These are phyloP conservation scores for Chrysosphaeria jannelii DNA, from an alignment of 2,329 filamentous ascomycete species.

Conservation along the genomic window DNA sequence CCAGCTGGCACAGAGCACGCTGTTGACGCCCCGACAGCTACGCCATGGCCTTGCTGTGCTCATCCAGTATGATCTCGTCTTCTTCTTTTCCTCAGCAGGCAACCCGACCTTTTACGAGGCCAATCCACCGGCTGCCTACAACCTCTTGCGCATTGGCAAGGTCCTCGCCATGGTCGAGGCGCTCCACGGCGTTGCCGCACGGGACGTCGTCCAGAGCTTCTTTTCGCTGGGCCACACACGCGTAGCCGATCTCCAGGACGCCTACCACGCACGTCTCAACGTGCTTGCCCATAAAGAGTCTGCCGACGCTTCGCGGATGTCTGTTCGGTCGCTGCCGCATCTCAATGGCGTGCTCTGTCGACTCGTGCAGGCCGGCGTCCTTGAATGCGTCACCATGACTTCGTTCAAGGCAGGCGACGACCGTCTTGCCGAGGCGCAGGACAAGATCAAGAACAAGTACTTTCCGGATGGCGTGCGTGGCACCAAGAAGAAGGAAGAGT, in stretches of 20 bases:
- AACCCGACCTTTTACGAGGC: conserved; percentile 38
- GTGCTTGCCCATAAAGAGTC: conserved; percentile 4
- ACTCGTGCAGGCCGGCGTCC: conserved; percentile 31
- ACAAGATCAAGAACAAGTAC: conserved; percentile 23
- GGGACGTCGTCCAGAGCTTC: conserved; percentile 43
- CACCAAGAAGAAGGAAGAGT: conserved; percentile 33
- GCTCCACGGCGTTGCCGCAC: conserved; percentile 44
- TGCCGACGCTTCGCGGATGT: not conserved
- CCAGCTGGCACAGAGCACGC: conserved; percentile 40
- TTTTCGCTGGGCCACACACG: conserved; percentile 50
- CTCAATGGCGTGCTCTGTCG: conserved; percentile 20
- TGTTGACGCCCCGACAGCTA: conserved; percentile 42
- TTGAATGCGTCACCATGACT: conserved; percentile 28
- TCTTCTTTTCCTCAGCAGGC: conserved; percentile 37
- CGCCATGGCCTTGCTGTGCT: conserved; percentile 60
- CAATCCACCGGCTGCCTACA: conserved; percentile 53
- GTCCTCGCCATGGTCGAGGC: conserved; percentile 47
- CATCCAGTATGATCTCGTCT: conserved; percentile 65
- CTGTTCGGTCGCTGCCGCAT: conserved; percentile 15
- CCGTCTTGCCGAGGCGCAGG: conserved; percentile 27
- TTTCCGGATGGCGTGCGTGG: conserved; percentile 24
- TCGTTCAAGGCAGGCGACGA: conserved; percentile 32
- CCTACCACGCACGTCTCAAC: conserved; percentile 15
- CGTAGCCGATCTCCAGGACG: conserved; percentile 35
- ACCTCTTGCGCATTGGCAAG: conserved; percentile 51